Evolutionary conservation across 2,329 filamentous ascomycete species (phyloP).

Genomic region (Exophiala sp.): DNA sequence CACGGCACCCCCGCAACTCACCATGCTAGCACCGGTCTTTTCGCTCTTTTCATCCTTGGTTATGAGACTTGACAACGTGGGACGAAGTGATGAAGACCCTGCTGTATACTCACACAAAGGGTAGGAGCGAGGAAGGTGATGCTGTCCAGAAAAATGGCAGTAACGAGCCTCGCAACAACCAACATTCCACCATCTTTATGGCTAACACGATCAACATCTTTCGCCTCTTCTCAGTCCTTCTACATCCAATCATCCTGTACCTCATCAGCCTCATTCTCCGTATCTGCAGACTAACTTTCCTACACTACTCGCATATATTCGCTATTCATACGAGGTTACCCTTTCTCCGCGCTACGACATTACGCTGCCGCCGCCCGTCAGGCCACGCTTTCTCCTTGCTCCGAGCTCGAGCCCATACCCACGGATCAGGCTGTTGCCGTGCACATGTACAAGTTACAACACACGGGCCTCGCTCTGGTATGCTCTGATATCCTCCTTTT

Average conservation of each 20-base stretch:
- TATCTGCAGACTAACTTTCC: not conserved
- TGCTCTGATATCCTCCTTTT: constrained; percentile 1
- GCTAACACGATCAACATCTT: not conserved
- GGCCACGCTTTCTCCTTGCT: not conserved
- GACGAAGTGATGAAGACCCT: no score
- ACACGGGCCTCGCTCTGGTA: constrained; percentile 19
- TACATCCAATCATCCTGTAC: not conserved
- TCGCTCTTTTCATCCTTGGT: not conserved
- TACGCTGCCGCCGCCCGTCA: not conserved
- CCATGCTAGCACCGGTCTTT: no score
- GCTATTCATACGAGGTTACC: not conserved
- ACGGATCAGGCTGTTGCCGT: constrained; percentile 18
- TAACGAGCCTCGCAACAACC: not conserved
- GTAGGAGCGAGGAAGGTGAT: no score
- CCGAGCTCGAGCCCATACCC: constrained; percentile 15
- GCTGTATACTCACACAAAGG: no score
- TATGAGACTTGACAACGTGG: not conserved
- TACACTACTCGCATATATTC: not conserved
- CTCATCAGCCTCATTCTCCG: not conserved
- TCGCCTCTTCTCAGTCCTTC: not conserved
- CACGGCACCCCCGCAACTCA: not conserved
- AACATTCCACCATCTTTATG: not conserved
- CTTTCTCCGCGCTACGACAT: not conserved
- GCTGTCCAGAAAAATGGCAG: not conserved
- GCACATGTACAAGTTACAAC: constrained; percentile 16